A percentile compares a stretch with the other conserved stretches of the same genome.
These are phyloP conservation scores for Mucor racemosus DNA, from an alignment of 371 early-diverging fungal genomes.

Conservation along the genomic window DNA sequence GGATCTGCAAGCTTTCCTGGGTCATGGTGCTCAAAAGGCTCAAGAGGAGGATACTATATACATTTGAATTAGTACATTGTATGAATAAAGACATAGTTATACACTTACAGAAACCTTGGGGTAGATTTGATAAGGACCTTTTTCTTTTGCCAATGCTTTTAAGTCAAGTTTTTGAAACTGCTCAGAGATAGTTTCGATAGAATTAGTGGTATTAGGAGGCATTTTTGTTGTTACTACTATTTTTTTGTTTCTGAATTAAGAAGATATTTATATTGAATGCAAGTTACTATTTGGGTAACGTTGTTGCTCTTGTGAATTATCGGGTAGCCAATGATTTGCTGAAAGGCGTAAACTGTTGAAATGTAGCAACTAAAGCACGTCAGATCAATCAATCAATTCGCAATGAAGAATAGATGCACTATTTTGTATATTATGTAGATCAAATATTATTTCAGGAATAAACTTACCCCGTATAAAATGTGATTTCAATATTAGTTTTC, in stretches of 20 bases:
- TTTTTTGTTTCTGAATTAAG: neutral
- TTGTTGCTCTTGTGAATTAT: neutral
- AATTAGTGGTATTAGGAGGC: constrained; percentile 13
- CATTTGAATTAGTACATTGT: neutral
- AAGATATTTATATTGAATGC: neutral
- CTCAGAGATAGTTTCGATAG: constrained; percentile 9
- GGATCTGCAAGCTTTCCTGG: constrained; percentile 52
- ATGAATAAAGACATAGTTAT: neutral
- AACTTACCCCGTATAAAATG: neutral
- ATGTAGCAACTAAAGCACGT: neutral
- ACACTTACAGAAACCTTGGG: constrained; percentile 19
- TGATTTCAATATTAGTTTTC: neutral
- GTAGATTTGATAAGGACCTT: constrained; percentile 5
- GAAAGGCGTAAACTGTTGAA: neutral
- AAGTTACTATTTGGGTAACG: neutral
- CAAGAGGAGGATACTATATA: constrained; percentile 27
- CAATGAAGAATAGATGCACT: neutral
- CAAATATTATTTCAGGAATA: neutral
- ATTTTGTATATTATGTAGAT: neutral
- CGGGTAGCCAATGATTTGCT: neutral
- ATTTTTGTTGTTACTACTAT: neutral
- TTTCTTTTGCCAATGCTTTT: constrained; percentile 15
- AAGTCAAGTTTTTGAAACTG: constrained; percentile 17
- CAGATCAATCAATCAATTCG: neutral
- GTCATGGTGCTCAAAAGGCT: constrained; percentile 30